Percentiles rank a stretch among this genome's conserved stretches.
These are phyloP conservation scores for Cryphonectria japonica DNA, from an alignment of 2,329 filamentous ascomycete genomes.

Conservation along the genomic window DNA sequence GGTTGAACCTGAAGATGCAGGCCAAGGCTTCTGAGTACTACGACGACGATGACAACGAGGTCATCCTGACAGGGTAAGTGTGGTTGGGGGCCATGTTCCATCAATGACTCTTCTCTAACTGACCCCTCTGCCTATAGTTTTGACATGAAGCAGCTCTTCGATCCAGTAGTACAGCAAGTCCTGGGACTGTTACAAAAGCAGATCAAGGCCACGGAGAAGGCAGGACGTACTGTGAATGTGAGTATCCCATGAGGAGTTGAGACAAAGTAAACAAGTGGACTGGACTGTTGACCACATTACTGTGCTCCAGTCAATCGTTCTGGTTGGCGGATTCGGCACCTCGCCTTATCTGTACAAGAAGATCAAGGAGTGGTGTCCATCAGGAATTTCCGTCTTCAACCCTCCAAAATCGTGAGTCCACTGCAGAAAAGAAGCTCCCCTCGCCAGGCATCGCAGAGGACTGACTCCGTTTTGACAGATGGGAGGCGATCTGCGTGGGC, in stretches of 20 bases:
- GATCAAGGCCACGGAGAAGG: slow-evolving; percentile 3
- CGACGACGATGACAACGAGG: slow-evolving; percentile 15
- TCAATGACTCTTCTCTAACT: not conserved
- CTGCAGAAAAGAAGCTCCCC: too few relatives aligned
- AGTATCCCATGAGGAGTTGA: not conserved
- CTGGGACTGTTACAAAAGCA: slow-evolving; percentile 9
- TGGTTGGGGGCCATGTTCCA: not conserved
- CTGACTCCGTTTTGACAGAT: not conserved
- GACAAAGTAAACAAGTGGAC: not conserved
- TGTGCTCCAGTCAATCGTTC: slow-evolving; percentile 5
- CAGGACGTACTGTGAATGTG: slow-evolving; percentile 9
- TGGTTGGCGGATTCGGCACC: slow-evolving; percentile 12
- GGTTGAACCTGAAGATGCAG: slow-evolving; percentile 9
- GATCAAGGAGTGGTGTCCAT: slow-evolving; percentile 8
- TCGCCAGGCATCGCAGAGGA: too few relatives aligned
- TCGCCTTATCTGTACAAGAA: slow-evolving; percentile 7
- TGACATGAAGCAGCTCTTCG: slow-evolving; percentile 12
- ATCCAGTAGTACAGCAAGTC: slow-evolving; percentile 9
- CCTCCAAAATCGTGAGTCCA: slow-evolving; percentile 1
- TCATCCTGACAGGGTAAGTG: slow-evolving; percentile 10
- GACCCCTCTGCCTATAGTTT: not conserved
- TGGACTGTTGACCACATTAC: not conserved
- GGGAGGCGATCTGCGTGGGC: slow-evolving; percentile 15
- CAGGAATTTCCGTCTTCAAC: slow-evolving; percentile 3
- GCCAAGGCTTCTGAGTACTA: not conserved